phyloP scores from a whole-genome alignment of 2,329 filamentous ascomycete species.

The Sporothrix curviconia region DNA sequence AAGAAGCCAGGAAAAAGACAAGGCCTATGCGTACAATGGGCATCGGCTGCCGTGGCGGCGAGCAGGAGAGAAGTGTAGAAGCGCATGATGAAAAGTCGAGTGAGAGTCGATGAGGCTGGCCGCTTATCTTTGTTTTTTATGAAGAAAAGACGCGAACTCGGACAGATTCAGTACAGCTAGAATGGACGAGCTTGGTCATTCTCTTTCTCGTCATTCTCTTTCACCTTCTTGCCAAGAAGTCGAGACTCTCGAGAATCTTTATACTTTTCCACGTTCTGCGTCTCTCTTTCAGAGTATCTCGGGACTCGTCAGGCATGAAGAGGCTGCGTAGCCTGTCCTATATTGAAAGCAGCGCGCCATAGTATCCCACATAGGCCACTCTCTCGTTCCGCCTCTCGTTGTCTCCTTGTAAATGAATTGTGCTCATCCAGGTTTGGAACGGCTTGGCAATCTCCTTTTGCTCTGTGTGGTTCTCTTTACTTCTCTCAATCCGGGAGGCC shows the following conservation, averaged over 20 bases:
- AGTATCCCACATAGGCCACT: too few relatives aligned
- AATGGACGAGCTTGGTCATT: neutral
- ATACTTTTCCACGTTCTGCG: neutral
- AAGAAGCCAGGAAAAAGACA: neutral
- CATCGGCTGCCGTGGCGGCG: slow-evolving; percentile 16
- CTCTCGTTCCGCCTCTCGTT: too few relatives aligned
- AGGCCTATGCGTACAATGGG: slow-evolving; percentile 21
- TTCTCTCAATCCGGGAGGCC: neutral
- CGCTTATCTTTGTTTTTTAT: too few relatives aligned
- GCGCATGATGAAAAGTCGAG: slow-evolving; percentile 10
- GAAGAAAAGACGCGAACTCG: too few relatives aligned
- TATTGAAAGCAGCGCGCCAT: too few relatives aligned
- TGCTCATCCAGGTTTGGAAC: slow-evolving; percentile 3
- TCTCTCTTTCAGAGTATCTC: neutral
- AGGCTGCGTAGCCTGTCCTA: neutral
- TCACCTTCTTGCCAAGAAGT: slow-evolving; percentile 1
- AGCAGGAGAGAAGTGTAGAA: slow-evolving; percentile 10
- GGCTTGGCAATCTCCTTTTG: neutral
- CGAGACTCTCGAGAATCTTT: neutral
- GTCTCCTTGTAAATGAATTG: too few relatives aligned
- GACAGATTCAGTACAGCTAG: neutral
- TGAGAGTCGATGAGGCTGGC: neutral
- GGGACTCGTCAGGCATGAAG: neutral
- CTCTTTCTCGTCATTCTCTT: neutral
- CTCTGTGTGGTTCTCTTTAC: neutral